Evolutionary conservation across 2,329 filamentous ascomycete species (phyloP), one percentile per base, ranked within the genome.

Genomic region (Venturia carpophila): DNA sequence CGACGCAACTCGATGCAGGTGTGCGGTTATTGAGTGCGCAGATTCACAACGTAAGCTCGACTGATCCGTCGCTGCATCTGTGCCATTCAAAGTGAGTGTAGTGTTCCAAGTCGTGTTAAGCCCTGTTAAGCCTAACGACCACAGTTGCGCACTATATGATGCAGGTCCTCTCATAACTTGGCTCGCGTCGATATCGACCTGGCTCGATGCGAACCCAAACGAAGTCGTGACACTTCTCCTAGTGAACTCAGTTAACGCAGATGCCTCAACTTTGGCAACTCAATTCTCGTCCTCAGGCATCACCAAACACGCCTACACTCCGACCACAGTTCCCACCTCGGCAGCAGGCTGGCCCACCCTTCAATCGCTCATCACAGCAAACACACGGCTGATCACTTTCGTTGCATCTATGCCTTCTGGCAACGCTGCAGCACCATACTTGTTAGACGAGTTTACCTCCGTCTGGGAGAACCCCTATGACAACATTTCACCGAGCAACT

Each of bases 161-260:
- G 87, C 86, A 0, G 90, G 90, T 0, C 77, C 81, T 1, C 76
- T 92, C 34, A 77, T 82, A 65, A 75, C 77, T 62, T 92, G 88
- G 88, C 79, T 92, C 37, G 71, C 72, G 2, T 76, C 80, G 21
- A 84, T 92, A 73, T 86, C 84, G 71, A 74, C 71, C 17, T 92
- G 90, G 89, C 81, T 92, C 78, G 83, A 87, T 71, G 73, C 73
- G 19, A 86, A 92, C 74, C 80, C 85, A 4, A 86, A 88, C 76
- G 89, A 92, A 30, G 89, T 92, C 21, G 85, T 92, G 27, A 92
- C 89, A 5, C 73, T 92, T 17, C 75, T 92, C 30, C 78, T 91
- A 52, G 88, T 91, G 70, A 91, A 91, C 78, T 84, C 84, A 3
- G 86, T 88, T 74, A 76, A 81, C 60, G 82, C 83, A 27, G 73